phyloP scores from a whole-genome alignment of 176 grass and related monocot species.

The Eragrostis nindensis region DNA sequence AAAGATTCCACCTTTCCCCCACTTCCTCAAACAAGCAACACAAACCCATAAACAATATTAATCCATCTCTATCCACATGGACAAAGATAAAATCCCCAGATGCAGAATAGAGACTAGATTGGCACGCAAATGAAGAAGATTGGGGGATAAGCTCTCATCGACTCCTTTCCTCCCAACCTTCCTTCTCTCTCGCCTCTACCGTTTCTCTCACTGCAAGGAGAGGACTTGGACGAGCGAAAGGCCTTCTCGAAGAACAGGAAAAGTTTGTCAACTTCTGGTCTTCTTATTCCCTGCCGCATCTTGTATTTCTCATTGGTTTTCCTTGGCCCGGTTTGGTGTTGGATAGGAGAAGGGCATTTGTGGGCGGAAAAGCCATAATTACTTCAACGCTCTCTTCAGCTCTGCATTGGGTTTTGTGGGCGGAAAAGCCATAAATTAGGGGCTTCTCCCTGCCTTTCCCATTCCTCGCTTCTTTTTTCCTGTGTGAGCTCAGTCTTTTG shows the following conservation, averaged over 20 bases:
- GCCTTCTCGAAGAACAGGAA: conserved; percentile 71
- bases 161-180: neutral
- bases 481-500: conserved; percentile 42
- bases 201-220: conserved; percentile 38
- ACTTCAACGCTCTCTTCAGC: too few relatives aligned
- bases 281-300: conserved; percentile 49
- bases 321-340: conserved; percentile 24
- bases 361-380: too few relatives aligned
- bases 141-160: neutral
- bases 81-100: conserved; percentile 40
- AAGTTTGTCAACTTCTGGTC: conserved; percentile 70
- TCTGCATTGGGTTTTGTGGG: conserved; percentile 44
- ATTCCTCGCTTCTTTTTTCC: conserved; percentile 14
- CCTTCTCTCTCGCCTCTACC: neutral
- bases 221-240: conserved; percentile 27
- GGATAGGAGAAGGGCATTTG: conserved; percentile 40
- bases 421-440: conserved; percentile 48
- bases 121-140: conserved; percentile 8
- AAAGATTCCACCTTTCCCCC: conserved; percentile 51
- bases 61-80: conserved; percentile 41
- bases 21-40: conserved; percentile 50
- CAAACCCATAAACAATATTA: conserved; percentile 45
- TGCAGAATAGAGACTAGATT: conserved; percentile 28
- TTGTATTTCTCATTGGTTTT: conserved; percentile 13
- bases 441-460: conserved; percentile 40